Evolutionary conservation across 148 eudicot species (phyloP).

Genomic region (Dianthus caryophyllus): DNA sequence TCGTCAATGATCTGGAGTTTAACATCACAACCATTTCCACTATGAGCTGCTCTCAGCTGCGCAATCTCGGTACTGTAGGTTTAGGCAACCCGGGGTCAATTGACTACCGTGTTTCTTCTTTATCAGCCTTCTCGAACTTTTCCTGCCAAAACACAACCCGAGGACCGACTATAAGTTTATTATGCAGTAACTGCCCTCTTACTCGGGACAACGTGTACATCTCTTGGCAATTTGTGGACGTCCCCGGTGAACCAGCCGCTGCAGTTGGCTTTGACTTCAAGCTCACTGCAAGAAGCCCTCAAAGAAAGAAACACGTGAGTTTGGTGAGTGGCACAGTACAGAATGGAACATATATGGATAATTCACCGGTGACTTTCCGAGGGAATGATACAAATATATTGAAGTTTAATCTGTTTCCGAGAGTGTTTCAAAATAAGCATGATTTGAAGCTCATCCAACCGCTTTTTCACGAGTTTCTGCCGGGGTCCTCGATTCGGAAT

Average conservation of each 20-base stretch:
- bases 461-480: conserved; percentile 79
- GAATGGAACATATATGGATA: conserved; percentile 45
- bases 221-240: conserved; percentile 81
- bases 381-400: conserved; percentile 62
- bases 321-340: conserved; percentile 62
- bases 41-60: conserved; percentile 79
- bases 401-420: conserved; percentile 81
- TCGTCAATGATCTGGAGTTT: conserved; percentile 74
- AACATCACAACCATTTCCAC: conserved; percentile 76
- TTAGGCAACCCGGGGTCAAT: conserved; percentile 63
- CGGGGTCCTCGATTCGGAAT: conserved; percentile 65
- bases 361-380: conserved; percentile 54
- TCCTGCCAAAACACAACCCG: conserved; percentile 69
- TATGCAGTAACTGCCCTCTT: conserved; percentile 59
- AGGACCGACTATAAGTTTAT: conserved; percentile 63
- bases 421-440: conserved; percentile 55
- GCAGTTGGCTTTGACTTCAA: conserved; percentile 93
- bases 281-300: conserved; percentile 60
- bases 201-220: conserved; percentile 48
- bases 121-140: conserved; percentile 63
- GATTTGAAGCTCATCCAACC: conserved; percentile 84
- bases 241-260: conserved; percentile 70
- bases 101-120: conserved; percentile 46
- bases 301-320: conserved; percentile 51
- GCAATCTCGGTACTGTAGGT: conserved; percentile 52